Evolutionary conservation across 139 green algal genomes (phyloP), one percentile per base, ranked within the genome.

Genomic region (Coccomyxa sp.): DNA sequence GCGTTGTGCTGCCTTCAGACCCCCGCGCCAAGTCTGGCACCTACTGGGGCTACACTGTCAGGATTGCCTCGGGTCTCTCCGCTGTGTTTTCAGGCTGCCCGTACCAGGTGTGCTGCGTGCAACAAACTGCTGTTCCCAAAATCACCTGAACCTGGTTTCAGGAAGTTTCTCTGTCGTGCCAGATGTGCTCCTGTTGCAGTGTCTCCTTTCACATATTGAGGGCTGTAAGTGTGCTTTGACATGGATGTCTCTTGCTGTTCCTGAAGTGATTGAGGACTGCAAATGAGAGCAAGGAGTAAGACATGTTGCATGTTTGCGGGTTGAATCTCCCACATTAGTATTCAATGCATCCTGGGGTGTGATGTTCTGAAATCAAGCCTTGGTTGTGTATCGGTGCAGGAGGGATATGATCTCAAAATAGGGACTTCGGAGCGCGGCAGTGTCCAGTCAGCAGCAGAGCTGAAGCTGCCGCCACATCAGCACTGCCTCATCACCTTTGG

Each of bases 31-130:
- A 84, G 32, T 74, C 78, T 11, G 95, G 94, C 0, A 81, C 90
- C 28, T 97, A 97, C 84, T 98, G 96, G 96, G 95, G 95, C 66
- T 98, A 96, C 90, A 87, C 86, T 32, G 90, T 92, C 27, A 89
- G 95, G n/a, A 74, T 98, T 0, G 93, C 93, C 0, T 76, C 82
- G 58, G 90, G 87, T 25, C 80, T 98, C 18, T 67, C 82, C 23
- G 89, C 85, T 10, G 88, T 93, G 25, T 71, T 97, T 38, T 79
- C 87, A 16, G 90, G 90, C 13, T 89, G 88, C 59, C 90, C 66
- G 58, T 95, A 90, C 67, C 31, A 82, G 67, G 85, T 88, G 45
- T 23, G 31, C 38, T 51, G 38, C 38, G 38, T 3, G 38, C 38
- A 51, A 58, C 60, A 83, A 16, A 25, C 63, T 11, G 18, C 63